Evolutionary conservation across 768 basidiomycete species (phyloP).

Genomic region (Boletales sp.): DNA sequence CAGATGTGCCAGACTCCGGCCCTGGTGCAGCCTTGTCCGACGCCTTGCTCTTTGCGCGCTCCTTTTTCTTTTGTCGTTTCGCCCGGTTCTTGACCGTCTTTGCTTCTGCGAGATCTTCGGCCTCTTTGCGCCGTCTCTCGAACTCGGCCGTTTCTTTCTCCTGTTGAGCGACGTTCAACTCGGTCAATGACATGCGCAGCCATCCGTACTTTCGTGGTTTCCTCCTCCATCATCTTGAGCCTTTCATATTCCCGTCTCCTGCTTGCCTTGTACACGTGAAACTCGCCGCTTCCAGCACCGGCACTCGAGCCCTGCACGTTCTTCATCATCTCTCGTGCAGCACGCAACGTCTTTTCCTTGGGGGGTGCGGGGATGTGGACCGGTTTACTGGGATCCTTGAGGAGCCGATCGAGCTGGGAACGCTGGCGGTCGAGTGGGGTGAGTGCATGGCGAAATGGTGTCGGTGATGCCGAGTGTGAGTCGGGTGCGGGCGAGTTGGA

Average conservation of each 20-base stretch:
- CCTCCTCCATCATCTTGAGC: slow-evolving; percentile 85
- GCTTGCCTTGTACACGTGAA: slow-evolving; percentile 97
- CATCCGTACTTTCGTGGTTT: slow-evolving; percentile 61
- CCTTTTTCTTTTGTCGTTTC: slow-evolving; percentile 92
- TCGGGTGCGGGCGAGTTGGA: slow-evolving; percentile 28
- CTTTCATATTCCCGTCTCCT: slow-evolving; percentile 94
- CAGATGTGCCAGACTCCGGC: slow-evolving; percentile 24
- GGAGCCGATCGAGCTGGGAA: slow-evolving; percentile 77
- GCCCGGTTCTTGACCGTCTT: slow-evolving; percentile 96
- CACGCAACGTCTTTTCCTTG: slow-evolving; percentile 76
- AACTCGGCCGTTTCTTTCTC: slow-evolving; percentile 73
- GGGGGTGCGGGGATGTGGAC: slow-evolving; percentile 77
- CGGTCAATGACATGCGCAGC: neutral
- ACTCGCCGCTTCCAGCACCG: slow-evolving; percentile 95
- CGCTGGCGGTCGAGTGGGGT: slow-evolving; percentile 53
- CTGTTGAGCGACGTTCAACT: slow-evolving; percentile 35
- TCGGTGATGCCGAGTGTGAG: slow-evolving; percentile 31
- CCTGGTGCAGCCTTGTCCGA: slow-evolving; percentile 20
- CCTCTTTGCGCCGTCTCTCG: slow-evolving; percentile 65
- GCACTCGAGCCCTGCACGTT: slow-evolving; percentile 98
- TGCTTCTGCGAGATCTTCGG: slow-evolving; percentile 68
- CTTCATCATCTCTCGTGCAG: slow-evolving; percentile 97
- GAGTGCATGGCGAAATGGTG: slow-evolving; percentile 42
- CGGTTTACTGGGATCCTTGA: slow-evolving; percentile 85
- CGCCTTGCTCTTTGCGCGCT: slow-evolving; percentile 49